Base-by-base conservation (phyloP, 371 early-diverging fungal genomes). In the Entomophthora muscae region DNA sequence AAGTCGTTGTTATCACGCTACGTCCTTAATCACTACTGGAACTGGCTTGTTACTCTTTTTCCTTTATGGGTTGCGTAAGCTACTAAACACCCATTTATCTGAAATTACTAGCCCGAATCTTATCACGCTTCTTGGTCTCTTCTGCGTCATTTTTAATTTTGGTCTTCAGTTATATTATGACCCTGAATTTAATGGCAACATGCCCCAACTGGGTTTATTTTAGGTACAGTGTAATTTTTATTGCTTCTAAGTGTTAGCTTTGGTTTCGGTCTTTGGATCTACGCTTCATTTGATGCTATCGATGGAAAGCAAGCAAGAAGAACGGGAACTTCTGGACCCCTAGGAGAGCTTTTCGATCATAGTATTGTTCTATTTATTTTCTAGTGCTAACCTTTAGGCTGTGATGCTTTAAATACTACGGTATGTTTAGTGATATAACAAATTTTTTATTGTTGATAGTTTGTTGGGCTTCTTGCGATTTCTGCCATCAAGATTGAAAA, bases 281-380 rank as follows among this genome's bases (percentile, higher is more conserved):
- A 97, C 72, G 91, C 90, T 57, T 91, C 95, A 1, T 89, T 95
- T 71, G 99, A 99, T 74, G 91, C 90, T 68, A 88, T 98, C 60
- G 99, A 99, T 73, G 99, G 99, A 57, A 93, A 93, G 74, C 98
- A 99, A 73, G 99, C 99, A 10, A 80, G 98, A 61, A 77, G 90
- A 63, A 96, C 96, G 23, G 85, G 87, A n/a, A 76, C 90, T 1
- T 85, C 88, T 1, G 89, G 90, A n/a, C 94, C 98, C 17, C 72
- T 98, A 60, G 99, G 99, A 23, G 95, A 98, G 73, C 77, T 99
- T 52, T 95, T 90, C 70, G 90, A 90, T 74, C 90, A 90, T 64
- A 86, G 90, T 76, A 80, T 66, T 59, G 57, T 22, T 30, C 32
- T 57, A 32, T 33, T n/a, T 31, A 31, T 63, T 12, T 33, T 28